Evolutionary conservation across 2,329 filamentous ascomycete genomes (phyloP).

Genomic region (Rhinocladiella mackenziei): DNA sequence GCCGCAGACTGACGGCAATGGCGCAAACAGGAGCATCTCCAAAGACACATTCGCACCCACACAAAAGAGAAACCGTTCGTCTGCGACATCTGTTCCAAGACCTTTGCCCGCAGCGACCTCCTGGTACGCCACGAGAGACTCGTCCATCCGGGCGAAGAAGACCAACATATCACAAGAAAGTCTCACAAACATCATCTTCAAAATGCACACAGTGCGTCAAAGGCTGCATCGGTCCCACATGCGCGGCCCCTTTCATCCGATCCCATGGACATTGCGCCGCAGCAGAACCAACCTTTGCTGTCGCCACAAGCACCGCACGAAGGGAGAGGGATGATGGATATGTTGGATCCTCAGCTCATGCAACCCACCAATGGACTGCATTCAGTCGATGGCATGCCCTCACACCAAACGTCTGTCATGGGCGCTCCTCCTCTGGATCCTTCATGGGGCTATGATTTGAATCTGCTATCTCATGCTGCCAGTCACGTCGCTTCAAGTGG

Average conservation of each 20-base stretch:
- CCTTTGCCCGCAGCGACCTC: constrained; percentile 48
- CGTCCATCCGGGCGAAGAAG: constrained; percentile 44
- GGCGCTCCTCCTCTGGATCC: constrained; percentile 47
- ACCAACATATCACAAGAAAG: constrained; percentile 28
- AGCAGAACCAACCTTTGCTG: constrained; percentile 34
- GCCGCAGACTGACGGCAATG: constrained; percentile 10
- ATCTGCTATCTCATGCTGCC: constrained; percentile 47
- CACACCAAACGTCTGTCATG: constrained; percentile 38
- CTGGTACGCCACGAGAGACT: constrained; percentile 49
- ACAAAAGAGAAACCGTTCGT: constrained; percentile 50
- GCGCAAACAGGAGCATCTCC: constrained; percentile 43
- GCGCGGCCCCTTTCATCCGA: constrained; percentile 17
- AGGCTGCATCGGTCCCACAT: constrained; percentile 13
- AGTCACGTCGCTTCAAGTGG: constrained; percentile 48
- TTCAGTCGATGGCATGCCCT: constrained; percentile 34
- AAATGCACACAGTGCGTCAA: constrained; percentile 22
- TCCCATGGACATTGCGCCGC: constrained; percentile 27
- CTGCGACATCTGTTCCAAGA: constrained; percentile 48
- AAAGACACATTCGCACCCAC: constrained; percentile 50
- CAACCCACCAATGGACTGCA: constrained; percentile 36
- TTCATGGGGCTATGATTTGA: constrained; percentile 50
- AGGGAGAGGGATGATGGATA: constrained; percentile 42
- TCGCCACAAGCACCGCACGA: constrained; percentile 38
- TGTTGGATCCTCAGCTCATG: constrained; percentile 43
- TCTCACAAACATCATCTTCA: constrained; percentile 27